phyloP scores from a whole-genome alignment of 352 stramenopile species.

The Globisporangium recalcitrans region DNA sequence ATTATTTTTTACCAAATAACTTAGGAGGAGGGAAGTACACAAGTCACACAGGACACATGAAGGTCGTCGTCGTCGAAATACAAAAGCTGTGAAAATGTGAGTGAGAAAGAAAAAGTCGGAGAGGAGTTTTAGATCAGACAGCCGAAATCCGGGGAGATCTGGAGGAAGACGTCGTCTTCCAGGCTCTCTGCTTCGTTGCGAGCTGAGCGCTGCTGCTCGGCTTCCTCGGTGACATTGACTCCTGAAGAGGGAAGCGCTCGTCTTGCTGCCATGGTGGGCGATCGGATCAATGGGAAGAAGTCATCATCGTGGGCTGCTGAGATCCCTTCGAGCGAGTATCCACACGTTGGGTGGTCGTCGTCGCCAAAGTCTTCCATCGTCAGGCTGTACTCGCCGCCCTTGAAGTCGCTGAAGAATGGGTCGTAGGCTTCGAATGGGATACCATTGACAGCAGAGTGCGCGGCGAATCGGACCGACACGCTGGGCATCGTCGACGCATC shows the following conservation, averaged over 20 bases:
- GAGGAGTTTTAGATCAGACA: conserved; percentile 51
- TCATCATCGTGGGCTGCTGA: conserved; percentile 27
- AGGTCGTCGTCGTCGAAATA: conserved; percentile 10
- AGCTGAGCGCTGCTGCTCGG: conserved; percentile 15
- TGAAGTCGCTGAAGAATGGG: conserved; percentile 40
- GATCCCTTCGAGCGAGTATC: conserved; percentile 43
- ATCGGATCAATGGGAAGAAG: conserved; percentile 45
- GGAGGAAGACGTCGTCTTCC: conserved; percentile 78
- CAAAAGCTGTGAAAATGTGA: conserved; percentile 1
- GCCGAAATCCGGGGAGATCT: conserved; percentile 81
- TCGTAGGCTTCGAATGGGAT: conserved; percentile 34
- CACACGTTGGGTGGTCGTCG: conserved; percentile 41
- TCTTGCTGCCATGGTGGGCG: conserved; percentile 42
- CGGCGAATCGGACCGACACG: conserved; percentile 29
- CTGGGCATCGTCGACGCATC: conserved; percentile 9
- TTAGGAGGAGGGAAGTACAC: background rate
- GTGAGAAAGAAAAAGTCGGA: background rate
- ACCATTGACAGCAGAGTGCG: conserved; percentile 16
- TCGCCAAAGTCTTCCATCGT: conserved; percentile 48
- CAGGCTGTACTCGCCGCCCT: conserved; percentile 31
- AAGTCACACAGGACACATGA: background rate
- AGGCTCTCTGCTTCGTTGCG: conserved; percentile 25
- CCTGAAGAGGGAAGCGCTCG: background rate
- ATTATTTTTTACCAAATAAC: conserved; percentile 11
- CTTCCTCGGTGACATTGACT: background rate